Base-by-base conservation (phyloP, 1,139 yeast genomes). In the Pneumocystis sp. region DNA sequence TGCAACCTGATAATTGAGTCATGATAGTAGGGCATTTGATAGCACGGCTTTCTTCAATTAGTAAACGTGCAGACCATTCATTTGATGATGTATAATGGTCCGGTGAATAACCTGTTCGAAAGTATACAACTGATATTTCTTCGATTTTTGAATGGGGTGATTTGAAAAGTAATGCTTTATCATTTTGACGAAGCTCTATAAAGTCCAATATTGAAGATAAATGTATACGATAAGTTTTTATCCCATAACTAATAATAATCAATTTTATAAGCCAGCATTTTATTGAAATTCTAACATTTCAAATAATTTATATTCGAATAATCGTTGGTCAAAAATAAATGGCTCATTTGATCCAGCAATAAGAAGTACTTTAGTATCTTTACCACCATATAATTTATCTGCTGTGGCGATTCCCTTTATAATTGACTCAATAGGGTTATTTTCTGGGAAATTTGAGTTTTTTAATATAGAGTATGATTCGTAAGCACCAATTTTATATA, bases 1-100 rank as follows among this genome's bases (percentile, higher is more conserved):
- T 95, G 15, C 96, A 84, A 0, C 98, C 98, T 40, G 96, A 84
- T 66, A 93, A 79, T 75, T 95, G 98, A 1, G 96, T 89, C 68
- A 89, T 78, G 44, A 93, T 77, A 2, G 95, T 85, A 2, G 98
- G 98, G 69, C 96, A 91, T 74, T 93, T 91, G 68, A 93, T 86
- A 1, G 97, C 96, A 64, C 78, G 76, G 7, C 93, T 81, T 35
- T 83, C 80, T 74, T 93, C 98, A 67, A 93, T 79, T 60, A 78
- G 74, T 31, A 83, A 78, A 72, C 98, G 82, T 10, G 89, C 85
- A 19, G 81, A 81, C 98, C 98, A 95, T 60, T 88, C 84, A 19
- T 74, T 74, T 62, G 82, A 80, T 19, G 79, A 70, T 10, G 81
- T 80, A 74, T 86, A 89, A 74, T 87, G 95, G 7, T 79, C 74